phyloP scores from a whole-genome alignment of 257 asterid genomes.

The Coffea canephora region DNA sequence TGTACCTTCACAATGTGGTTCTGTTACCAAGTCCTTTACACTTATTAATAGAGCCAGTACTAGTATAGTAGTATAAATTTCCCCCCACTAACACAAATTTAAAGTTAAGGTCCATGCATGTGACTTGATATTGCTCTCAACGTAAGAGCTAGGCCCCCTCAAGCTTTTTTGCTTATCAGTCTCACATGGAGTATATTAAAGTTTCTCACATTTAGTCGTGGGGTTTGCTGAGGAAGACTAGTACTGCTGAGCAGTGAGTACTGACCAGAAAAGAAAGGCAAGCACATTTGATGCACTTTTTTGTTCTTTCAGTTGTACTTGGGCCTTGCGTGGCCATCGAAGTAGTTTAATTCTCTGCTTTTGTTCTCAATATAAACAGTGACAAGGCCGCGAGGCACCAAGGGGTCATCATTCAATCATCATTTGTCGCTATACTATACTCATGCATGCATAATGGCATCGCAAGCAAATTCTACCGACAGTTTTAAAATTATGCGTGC shows the following conservation, averaged over 20 bases:
- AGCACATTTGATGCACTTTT: too few relatives aligned
- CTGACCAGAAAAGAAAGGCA: neutral
- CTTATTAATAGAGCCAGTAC: too few relatives aligned
- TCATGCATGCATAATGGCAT: neutral
- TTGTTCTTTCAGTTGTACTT: neutral
- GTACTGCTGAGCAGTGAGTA: too few relatives aligned
- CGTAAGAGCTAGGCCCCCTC: neutral
- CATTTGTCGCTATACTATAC: neutral
- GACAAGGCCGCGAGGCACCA: neutral
- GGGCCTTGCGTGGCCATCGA: too few relatives aligned
- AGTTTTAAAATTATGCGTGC: neutral
- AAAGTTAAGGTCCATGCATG: conserved; percentile 8
- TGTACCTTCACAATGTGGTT: conserved; percentile 4
- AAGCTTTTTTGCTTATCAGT: too few relatives aligned
- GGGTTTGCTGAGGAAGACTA: neutral
- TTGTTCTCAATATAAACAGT: neutral
- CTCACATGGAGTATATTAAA: neutral
- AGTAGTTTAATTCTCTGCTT: neutral
- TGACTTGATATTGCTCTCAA: conserved; percentile 3
- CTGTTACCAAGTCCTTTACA: neutral
- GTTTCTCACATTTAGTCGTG: neutral
- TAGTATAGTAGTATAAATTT: neutral
- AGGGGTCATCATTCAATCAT: neutral
- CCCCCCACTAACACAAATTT: neutral
- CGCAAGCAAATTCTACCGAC: neutral